These are phyloP conservation scores for Paradendryphiella salina DNA, from an alignment of 2,329 filamentous ascomycete genomes.

Conservation along the genomic window DNA sequence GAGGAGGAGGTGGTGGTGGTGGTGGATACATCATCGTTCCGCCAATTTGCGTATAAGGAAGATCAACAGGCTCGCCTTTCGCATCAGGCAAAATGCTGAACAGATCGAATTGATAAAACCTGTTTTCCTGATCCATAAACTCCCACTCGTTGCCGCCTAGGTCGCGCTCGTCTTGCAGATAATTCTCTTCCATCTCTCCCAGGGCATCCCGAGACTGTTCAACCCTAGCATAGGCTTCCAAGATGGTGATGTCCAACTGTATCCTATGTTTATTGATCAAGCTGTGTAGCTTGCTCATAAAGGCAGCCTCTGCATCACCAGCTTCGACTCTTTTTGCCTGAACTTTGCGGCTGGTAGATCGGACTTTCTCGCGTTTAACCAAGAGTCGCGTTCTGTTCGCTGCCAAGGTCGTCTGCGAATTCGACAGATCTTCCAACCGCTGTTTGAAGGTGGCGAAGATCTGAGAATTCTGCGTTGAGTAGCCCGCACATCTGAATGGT, in stretches of 20 bases:
- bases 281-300: constrained; percentile 1
- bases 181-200: constrained; percentile 24
- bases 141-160: constrained; percentile 25
- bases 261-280: not conserved
- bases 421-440: constrained; percentile 1
- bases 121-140: constrained; percentile 22
- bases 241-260: no score
- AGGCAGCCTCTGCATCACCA: not conserved
- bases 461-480: not conserved
- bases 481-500: not conserved
- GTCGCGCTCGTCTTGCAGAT: constrained; percentile 17
- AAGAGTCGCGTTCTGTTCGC: constrained; percentile 7
- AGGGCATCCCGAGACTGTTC: constrained; percentile 17
- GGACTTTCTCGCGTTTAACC: constrained; percentile 1
- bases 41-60: not conserved
- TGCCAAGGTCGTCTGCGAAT: constrained; percentile 6
- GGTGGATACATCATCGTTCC: not conserved
- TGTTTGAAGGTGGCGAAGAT: not conserved
- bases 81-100: not conserved
- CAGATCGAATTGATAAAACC: constrained; percentile 26
- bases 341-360: not conserved
- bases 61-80: not conserved
- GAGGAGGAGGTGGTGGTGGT: not conserved
- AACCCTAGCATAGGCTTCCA: constrained; percentile 5
- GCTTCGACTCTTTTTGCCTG: not conserved